A percentile compares a stretch with the other conserved stretches of the same genome.
Evolutionary conservation across 2,329 filamentous ascomycete genomes (phyloP).

Genomic region (Teratosphaeriaceae sp.): DNA sequence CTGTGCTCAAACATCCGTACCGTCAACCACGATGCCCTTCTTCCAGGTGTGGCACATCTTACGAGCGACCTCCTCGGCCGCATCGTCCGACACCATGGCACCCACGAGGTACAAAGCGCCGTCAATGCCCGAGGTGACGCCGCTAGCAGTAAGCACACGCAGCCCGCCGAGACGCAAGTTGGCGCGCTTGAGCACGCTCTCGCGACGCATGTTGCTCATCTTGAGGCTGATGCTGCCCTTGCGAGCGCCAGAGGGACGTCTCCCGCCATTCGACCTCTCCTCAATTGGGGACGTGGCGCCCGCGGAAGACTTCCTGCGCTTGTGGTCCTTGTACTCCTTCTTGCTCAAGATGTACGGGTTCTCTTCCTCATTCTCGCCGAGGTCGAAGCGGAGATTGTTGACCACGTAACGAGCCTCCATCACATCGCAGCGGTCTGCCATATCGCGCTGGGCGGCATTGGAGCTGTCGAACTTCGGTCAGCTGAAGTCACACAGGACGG

Average conservation of each 20-base stretch:
- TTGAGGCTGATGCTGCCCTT: slow-evolving; percentile 83
- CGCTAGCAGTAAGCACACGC: slow-evolving; percentile 73
- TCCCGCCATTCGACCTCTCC: slow-evolving; percentile 30
- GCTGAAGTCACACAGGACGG: not conserved
- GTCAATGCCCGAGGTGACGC: slow-evolving; percentile 73
- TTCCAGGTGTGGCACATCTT: slow-evolving; percentile 77
- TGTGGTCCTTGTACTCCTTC: slow-evolving; percentile 47
- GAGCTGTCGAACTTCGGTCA: slow-evolving; percentile 35
- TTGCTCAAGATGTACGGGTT: slow-evolving; percentile 77
- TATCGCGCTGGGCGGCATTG: slow-evolving; percentile 61
- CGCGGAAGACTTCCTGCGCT: slow-evolving; percentile 31
- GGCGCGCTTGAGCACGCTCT: slow-evolving; percentile 72
- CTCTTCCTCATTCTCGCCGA: slow-evolving; percentile 69
- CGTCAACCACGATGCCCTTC: slow-evolving; percentile 78
- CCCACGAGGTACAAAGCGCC: slow-evolving; percentile 79
- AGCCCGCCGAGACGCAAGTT: slow-evolving; percentile 64
- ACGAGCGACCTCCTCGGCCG: slow-evolving; percentile 67
- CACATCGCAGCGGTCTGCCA: slow-evolving; percentile 73
- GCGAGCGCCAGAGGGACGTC: slow-evolving; percentile 41
- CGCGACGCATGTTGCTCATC: slow-evolving; percentile 64
- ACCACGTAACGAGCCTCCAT: slow-evolving; percentile 82
- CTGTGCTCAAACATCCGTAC: slow-evolving; percentile 64
- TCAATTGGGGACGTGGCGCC: slow-evolving; percentile 35
- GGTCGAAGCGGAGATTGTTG: slow-evolving; percentile 83
- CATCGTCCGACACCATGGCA: slow-evolving; percentile 70